These are phyloP conservation scores for Amesomyces nigricolor DNA, from an alignment of 2,329 filamentous ascomycete genomes.

Conservation along the genomic window DNA sequence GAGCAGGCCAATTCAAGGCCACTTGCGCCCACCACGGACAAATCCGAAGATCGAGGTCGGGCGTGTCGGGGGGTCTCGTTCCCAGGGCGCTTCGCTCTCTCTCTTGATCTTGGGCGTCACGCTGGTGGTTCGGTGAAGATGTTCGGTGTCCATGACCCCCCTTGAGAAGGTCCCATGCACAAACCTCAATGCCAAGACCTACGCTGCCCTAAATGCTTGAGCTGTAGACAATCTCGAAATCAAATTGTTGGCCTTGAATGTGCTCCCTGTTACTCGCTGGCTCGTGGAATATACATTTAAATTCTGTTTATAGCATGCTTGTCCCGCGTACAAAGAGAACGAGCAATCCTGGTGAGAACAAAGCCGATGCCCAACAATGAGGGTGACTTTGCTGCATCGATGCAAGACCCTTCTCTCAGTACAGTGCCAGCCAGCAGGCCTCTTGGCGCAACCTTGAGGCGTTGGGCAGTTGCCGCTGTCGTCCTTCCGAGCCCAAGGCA, in stretches of 20 bases:
- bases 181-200: background rate
- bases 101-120: slow-evolving; percentile 3
- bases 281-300: too few species aligned
- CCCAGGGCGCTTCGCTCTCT: background rate
- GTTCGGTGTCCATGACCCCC: slow-evolving; percentile 1
- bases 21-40: background rate
- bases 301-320: too few species aligned
- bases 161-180: background rate
- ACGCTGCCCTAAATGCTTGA: too few species aligned
- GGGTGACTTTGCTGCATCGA: too few species aligned
- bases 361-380: slow-evolving; percentile 5
- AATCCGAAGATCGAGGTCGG: background rate
- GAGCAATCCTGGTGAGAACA: background rate
- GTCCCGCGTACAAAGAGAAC: too few species aligned
- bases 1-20: slow-evolving; percentile 4
- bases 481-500: background rate
- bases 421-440: too few species aligned
- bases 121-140: background rate
- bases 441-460: too few species aligned
- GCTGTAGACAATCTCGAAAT: too few species aligned
- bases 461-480: background rate
- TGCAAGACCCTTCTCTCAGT: too few species aligned
- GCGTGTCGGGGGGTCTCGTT: background rate
- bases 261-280: too few species aligned
- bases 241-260: too few species aligned